Conservation (phyloP, 2,329 filamentous ascomycete genomes). For the Pestalotiopsis sp. region DNA sequence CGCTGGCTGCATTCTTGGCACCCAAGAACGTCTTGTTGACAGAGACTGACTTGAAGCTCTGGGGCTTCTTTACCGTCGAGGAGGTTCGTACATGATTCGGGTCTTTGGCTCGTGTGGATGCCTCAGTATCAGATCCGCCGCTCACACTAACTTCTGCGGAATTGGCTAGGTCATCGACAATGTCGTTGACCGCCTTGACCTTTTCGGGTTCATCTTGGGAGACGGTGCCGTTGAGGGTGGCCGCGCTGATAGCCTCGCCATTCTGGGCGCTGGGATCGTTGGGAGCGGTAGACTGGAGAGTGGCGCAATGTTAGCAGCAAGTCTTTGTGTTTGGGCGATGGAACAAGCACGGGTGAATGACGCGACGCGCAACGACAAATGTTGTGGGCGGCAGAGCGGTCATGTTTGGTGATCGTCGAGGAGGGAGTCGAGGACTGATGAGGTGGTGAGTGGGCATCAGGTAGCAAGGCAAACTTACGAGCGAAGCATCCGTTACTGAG, state of each 20-base stretch:
- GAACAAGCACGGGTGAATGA: background rate
- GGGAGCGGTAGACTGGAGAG: constrained; percentile 32
- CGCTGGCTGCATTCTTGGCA: constrained; percentile 61
- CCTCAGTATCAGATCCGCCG: constrained; percentile 78
- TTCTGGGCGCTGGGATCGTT: constrained; percentile 46
- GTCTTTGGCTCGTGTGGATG: constrained; percentile 62
- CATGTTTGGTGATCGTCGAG: background rate
- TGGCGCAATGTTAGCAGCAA: constrained; percentile 14
- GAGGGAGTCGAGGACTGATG: constrained; percentile 4
- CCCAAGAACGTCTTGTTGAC: constrained; percentile 83
- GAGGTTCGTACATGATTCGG: constrained; percentile 62
- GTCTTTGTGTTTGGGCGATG: background rate
- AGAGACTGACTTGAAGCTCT: constrained; percentile 82
- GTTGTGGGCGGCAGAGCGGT: background rate
- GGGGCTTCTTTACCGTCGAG: constrained; percentile 71
- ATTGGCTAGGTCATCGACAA: constrained; percentile 61
- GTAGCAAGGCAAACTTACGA: constrained; percentile 28
- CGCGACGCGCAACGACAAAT: background rate
- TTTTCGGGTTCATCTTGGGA: constrained; percentile 53
- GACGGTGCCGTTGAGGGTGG: constrained; percentile 50
- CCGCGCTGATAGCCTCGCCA: constrained; percentile 47
- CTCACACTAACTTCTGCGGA: constrained; percentile 71
- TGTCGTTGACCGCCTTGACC: constrained; percentile 59
- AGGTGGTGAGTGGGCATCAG: background rate
- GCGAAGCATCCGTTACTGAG: constrained; percentile 33